Conservation (phyloP, 352 stramenopile genomes). For the Globisporangium echinulatum region DNA sequence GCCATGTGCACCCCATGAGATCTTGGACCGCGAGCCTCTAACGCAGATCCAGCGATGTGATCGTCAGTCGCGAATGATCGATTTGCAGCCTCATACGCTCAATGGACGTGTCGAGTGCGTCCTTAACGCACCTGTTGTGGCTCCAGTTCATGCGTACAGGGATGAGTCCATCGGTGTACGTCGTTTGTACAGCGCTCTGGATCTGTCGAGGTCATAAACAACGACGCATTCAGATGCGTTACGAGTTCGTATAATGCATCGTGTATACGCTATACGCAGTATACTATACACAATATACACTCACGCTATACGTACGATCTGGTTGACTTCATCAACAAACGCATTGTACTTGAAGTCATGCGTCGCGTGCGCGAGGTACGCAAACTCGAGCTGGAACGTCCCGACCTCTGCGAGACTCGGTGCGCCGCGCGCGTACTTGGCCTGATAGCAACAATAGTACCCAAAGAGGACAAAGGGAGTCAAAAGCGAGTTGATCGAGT, state of each 20-base stretch:
- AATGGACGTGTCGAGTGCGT: no score
- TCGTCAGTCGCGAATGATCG: neutral
- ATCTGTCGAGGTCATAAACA: constrained; percentile 13
- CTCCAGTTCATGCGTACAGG: constrained; percentile 33
- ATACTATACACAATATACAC: neutral
- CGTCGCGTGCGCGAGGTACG: constrained; percentile 35
- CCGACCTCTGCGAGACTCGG: constrained; percentile 38
- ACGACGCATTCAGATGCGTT: no score
- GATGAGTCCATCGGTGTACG: constrained; percentile 36
- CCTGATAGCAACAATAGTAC: neutral
- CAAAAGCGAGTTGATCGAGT: no score
- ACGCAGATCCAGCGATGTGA: no score
- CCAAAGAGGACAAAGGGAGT: no score
- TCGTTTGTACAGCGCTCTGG: constrained; percentile 17
- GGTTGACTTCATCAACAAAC: constrained; percentile 36
- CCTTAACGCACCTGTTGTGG: constrained; percentile 14
- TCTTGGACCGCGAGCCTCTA: constrained; percentile 13
- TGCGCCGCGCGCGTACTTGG: neutral
- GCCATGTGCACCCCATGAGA: constrained; percentile 50
- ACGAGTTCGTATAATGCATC: no score
- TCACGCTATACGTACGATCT: constrained; percentile 17
- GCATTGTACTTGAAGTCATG: constrained; percentile 27
- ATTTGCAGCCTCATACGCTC: neutral
- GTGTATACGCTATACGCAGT: no score
- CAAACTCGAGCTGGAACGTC: constrained; percentile 68